Percentiles rank a stretch among this genome's conserved stretches.
phyloP scores from a whole-genome alignment of 2,329 filamentous ascomycete genomes.

The Colletotrichum viniferum region DNA sequence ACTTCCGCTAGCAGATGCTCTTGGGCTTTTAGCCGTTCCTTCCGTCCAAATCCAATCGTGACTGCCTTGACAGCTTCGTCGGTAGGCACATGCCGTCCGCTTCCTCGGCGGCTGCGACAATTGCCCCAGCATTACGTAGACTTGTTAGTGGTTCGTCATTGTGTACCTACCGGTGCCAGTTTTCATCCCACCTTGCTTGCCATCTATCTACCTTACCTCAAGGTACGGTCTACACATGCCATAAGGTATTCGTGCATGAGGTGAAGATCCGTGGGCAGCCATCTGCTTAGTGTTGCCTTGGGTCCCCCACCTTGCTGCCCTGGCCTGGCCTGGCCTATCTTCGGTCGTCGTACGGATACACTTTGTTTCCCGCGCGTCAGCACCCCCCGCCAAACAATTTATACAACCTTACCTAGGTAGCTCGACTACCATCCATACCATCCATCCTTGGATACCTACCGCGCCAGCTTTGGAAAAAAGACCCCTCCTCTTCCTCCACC shows the following conservation, averaged over 20 bases:
- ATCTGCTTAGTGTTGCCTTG: background rate
- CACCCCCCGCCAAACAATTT: constrained; percentile 13
- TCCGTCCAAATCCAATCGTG: constrained; percentile 18
- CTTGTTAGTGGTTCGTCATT: background rate
- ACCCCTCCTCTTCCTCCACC: background rate
- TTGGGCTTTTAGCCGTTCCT: constrained; percentile 12
- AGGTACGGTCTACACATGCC: background rate
- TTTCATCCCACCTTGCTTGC: background rate
- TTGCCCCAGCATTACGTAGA: constrained; percentile 13
- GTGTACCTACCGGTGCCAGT: background rate
- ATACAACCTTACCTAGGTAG: background rate
- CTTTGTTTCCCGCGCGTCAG: constrained; percentile 7
- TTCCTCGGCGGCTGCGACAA: constrained; percentile 8
- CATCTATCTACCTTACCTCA: background rate
- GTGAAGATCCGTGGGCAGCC: background rate
- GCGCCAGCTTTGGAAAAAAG: background rate
- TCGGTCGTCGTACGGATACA: background rate
- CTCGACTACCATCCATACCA: background rate
- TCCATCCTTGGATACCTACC: background rate
- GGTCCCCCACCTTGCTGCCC: background rate
- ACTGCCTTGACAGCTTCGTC: background rate
- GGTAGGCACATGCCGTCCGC: constrained; percentile 5
- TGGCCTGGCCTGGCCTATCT: background rate
- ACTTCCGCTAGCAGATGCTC: constrained; percentile 14
- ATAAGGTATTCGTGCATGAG: background rate